phyloP scores from a whole-genome alignment of 2,329 filamentous ascomycete species.

The Diaporthe citrichinensis region DNA sequence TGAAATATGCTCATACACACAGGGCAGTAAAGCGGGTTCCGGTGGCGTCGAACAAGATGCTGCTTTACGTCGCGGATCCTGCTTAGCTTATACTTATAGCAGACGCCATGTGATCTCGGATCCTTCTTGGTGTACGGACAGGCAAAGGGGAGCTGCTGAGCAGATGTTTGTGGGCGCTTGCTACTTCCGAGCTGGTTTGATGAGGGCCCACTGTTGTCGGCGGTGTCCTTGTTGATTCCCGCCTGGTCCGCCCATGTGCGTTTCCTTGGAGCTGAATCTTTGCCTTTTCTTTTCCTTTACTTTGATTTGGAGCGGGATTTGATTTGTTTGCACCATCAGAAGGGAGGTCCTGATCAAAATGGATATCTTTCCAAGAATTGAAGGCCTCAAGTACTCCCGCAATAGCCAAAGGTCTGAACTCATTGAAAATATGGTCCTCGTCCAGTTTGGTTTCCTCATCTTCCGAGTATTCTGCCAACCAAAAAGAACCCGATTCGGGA shows the following conservation, averaged over 20 bases:
- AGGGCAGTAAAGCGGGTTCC: slow-evolving; percentile 6
- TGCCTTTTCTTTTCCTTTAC: not conserved
- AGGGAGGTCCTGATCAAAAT: not conserved
- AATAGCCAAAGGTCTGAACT: not conserved
- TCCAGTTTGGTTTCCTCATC: not conserved
- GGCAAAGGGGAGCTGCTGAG: not conserved
- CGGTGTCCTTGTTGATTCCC: not conserved
- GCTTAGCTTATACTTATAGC: slow-evolving; percentile 16
- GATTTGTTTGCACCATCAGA: not conserved
- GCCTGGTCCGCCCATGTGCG: not conserved
- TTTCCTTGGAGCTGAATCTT: not conserved
- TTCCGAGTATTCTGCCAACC: not conserved
- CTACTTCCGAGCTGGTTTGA: not conserved
- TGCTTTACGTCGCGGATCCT: slow-evolving; percentile 31
- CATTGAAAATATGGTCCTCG: not conserved
- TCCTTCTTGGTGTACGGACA: slow-evolving; percentile 39
- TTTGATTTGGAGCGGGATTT: not conserved
- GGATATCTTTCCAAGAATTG: not conserved
- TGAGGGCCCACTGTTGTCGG: too few species aligned
- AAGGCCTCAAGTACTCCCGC: not conserved
- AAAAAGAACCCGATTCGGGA: not conserved
- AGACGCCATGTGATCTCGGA: not conserved
- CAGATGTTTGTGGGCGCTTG: not conserved
- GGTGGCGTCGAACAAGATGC: slow-evolving; percentile 19
- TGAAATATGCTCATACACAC: slow-evolving; percentile 19